Percentiles rank a stretch among this genome's conserved stretches.
phyloP scores from a whole-genome alignment of 2,329 filamentous ascomycete genomes.

The Paraconiothyrium sp. region DNA sequence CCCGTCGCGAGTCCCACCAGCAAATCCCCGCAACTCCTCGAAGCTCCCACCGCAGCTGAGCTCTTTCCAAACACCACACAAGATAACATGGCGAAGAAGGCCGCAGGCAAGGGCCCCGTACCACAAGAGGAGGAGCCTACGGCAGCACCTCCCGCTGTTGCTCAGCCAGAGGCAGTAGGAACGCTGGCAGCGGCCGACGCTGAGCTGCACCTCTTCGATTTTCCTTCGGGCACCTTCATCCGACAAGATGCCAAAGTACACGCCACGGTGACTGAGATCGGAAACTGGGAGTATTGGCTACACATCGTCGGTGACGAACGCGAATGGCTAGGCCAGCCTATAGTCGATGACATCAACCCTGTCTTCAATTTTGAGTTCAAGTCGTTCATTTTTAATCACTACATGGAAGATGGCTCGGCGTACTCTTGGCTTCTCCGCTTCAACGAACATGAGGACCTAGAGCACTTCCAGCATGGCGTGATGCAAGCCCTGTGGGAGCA shows the following conservation, averaged over 20 bases:
- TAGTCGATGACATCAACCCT: constrained; percentile 92
- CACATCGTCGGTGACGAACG: constrained; percentile 80
- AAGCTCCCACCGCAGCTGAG: constrained; percentile 42
- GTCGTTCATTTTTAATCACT: constrained; percentile 99
- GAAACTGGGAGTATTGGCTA: constrained; percentile 95
- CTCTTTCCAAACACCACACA: constrained; percentile 48
- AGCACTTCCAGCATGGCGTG: constrained; percentile 89
- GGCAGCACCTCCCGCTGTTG: constrained; percentile 67
- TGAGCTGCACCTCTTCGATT: constrained; percentile 94
- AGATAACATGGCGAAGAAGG: constrained; percentile 56
- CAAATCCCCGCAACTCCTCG: constrained; percentile 47
- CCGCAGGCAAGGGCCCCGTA: constrained; percentile 40
- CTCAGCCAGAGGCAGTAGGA: constrained; percentile 74
- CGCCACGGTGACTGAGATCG: constrained; percentile 84
- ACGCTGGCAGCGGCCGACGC: constrained; percentile 78
- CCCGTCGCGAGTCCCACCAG: constrained; percentile 61
- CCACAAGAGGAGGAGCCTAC: constrained; percentile 58
- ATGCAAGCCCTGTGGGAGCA: constrained; percentile 98
- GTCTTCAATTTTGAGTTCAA: constrained; percentile 99
- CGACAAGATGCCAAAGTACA: constrained; percentile 78
- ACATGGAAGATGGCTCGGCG: constrained; percentile 84
- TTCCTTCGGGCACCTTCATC: constrained; percentile 84
- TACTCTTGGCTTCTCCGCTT: constrained; percentile 97
- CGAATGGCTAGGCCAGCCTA: constrained; percentile 86
- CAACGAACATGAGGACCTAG: constrained; percentile 80